Percentiles rank a stretch among this genome's conserved stretches.
phyloP scores from a whole-genome alignment of 116 monocot genomes.

The Dioscorea cayenensis region DNA sequence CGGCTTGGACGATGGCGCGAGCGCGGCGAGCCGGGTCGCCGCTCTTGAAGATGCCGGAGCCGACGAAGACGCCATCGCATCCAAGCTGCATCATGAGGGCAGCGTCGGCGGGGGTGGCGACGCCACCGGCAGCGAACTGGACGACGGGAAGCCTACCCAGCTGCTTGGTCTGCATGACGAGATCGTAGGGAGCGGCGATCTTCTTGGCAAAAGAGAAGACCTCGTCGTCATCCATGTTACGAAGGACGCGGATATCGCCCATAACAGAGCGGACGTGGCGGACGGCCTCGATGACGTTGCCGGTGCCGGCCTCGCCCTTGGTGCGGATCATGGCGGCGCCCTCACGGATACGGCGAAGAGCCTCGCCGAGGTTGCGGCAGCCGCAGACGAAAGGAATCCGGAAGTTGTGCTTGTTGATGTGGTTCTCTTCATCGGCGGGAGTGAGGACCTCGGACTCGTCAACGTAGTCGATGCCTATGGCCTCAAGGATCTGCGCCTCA shows the following conservation, averaged over 20 bases:
- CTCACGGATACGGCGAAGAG: slow-evolving; percentile 6
- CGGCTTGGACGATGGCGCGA: slow-evolving; percentile 13
- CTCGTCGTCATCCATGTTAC: slow-evolving; percentile 16
- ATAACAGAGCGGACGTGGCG: slow-evolving; percentile 11
- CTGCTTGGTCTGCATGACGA: slow-evolving; percentile 16
- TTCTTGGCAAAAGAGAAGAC: slow-evolving; percentile 13
- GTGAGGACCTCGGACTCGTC: slow-evolving; percentile 16
- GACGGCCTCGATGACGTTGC: slow-evolving; percentile 9
- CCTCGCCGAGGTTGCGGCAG: slow-evolving; percentile 11
- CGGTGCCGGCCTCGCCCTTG: slow-evolving; percentile 13
- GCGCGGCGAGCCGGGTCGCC: slow-evolving; percentile 9
- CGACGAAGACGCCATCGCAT: slow-evolving; percentile 14
- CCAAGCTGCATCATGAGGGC: slow-evolving; percentile 18
- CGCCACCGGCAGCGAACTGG: slow-evolving; percentile 11
- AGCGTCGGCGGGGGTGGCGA: slow-evolving; percentile 13
- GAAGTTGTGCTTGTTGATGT: slow-evolving; percentile 18
- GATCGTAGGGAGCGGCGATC: slow-evolving; percentile 12
- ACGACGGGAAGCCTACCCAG: slow-evolving; percentile 14
- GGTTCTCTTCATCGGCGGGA: slow-evolving; percentile 8
- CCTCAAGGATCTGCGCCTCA: slow-evolving; percentile 17
- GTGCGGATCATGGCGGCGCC: slow-evolving; percentile 16
- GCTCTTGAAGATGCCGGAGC: slow-evolving; percentile 12
- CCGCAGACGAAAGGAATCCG: slow-evolving; percentile 13
- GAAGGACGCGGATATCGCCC: slow-evolving; percentile 6
- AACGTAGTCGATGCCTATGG: slow-evolving; percentile 12